Base-by-base conservation (phyloP, 345 rosid genomes). In the Aquilaria yunnanensis region DNA sequence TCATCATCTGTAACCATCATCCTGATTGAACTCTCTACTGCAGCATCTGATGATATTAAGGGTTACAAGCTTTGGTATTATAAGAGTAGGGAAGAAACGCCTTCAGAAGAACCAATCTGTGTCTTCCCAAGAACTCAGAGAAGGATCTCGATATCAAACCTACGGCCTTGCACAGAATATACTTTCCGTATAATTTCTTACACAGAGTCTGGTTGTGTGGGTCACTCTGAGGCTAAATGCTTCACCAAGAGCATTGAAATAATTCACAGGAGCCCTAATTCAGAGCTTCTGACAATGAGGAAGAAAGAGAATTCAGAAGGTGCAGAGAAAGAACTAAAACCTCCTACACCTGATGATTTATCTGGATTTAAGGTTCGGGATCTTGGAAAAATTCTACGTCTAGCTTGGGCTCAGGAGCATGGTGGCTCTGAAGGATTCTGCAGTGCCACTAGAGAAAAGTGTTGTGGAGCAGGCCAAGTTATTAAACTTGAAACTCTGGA, bases 11-110 rank as follows among this genome's bases (percentile, higher is more conserved):
- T 89, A 60, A 72, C 77, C 43, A 76, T 91, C 67, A 72, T 80
- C 67, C 58, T 95, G 62, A 74, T 95, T 68, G 99, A 89, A 68
- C 62, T 79, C 53, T 75, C 94, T 47, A 68, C 67, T 41, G 63
- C 68, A 16, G 61, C 70, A 54, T 78, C 83, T 34, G 60, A 67
- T 47, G 80, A 77, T 62, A 78, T 95, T 23, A 80, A 77, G 67
- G 97, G 99, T 56, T 91, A 91, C 70, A 95, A 89, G 79, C 87
- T 95, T 67, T 95, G 99, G 97, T 91, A 75, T 73, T 78, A 78
- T 57, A 83, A 81, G 84, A 89, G 82, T 57, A 68, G 82, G 74
- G 94, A 87, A 68, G 96, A 88, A 62, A 62, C 69, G 1, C 80
- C 66, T 32, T 56, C 79, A 50, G 79, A 80, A 64, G 96, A 88